Base-by-base conservation (phyloP, 495 filamentous ascomycete genomes). In the Penicillium parvum region DNA sequence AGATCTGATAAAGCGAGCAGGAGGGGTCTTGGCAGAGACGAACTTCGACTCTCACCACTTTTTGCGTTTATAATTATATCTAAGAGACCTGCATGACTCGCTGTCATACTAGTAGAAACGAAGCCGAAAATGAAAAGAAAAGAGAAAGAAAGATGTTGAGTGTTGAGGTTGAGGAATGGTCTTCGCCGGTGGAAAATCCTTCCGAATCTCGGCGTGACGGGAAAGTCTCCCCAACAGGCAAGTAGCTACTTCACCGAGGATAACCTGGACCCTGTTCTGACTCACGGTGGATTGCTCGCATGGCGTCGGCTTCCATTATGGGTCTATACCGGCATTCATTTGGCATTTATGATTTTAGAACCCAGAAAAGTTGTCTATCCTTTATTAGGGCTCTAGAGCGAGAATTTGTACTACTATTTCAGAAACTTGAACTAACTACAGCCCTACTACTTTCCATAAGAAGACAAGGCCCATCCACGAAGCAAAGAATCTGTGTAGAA, bases 241-340 rank as follows among this genome's bases (percentile, higher is more conserved):
- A 42, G 11, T 32, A 37, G 19, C 45, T n/a, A n/a, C n/a, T 49
- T 55, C 47, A 55, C 55, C 51, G 55, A 52, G 44, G 29, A 55
- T 49, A 54, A 54, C 43, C 37, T 50, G 49, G 37, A 29, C 37
- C 14, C 19, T 22, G 22, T 11, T 29, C n/a, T n/a, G n/a, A n/a
- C n/a, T n/a, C n/a, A n/a, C n/a, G n/a, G n/a, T n/a, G n/a, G n/a
- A n/a, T n/a, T n/a, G n/a, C n/a, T n/a, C n/a, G n/a, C n/a, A n/a
- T n/a, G n/a, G n/a, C n/a, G n/a, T n/a, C n/a, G n/a, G n/a, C n/a
- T n/a, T n/a, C n/a, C n/a, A n/a, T n/a, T n/a, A n/a, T n/a, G n/a
- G n/a, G n/a, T n/a, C n/a, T n/a, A n/a, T n/a, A n/a, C n/a, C n/a
- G n/a, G n/a, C n/a, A n/a, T n/a, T n/a, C n/a, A n/a, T n/a, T n/a